phyloP scores from a whole-genome alignment of 2,329 filamentous ascomycete species.

The Ophiostoma perfectum region DNA sequence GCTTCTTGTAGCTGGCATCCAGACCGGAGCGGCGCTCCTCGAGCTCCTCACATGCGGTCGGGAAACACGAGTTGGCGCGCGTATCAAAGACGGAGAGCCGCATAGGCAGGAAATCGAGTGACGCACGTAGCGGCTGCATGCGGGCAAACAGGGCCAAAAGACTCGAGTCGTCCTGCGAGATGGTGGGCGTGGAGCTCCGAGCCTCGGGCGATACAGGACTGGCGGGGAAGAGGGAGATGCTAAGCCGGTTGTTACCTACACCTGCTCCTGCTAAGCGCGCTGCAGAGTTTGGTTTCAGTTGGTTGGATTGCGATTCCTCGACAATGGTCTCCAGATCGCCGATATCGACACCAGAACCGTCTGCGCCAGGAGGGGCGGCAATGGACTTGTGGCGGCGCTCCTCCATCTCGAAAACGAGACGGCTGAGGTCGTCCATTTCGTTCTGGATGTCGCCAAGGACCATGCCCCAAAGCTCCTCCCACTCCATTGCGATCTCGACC shows the following conservation, averaged over 20 bases:
- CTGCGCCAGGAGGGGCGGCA: conserved; percentile 56
- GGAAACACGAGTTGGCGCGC: conserved; percentile 72
- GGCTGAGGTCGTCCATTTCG: conserved; percentile 57
- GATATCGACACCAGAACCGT: conserved; percentile 60
- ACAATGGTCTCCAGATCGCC: conserved; percentile 89
- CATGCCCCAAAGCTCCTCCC: conserved; percentile 94
- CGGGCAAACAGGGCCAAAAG: conserved; percentile 85
- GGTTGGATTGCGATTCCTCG: conserved; percentile 59
- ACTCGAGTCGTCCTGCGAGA: conserved; percentile 75
- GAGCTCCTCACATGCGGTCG: conserved; percentile 84
- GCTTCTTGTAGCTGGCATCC: conserved; percentile 79
- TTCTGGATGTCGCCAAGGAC: conserved; percentile 89
- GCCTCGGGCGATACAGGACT: conserved; percentile 54
- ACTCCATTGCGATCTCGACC: conserved; percentile 97
- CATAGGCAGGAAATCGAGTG: conserved; percentile 94
- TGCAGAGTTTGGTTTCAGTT: conserved; percentile 23
- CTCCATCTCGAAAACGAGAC: conserved; percentile 95
- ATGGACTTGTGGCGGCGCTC: conserved; percentile 82
- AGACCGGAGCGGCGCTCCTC: conserved; percentile 67
- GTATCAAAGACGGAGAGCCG: conserved; percentile 78
- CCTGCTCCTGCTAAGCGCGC: conserved; percentile 40
- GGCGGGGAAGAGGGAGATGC: conserved; percentile 58
- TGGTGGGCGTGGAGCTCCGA: conserved; percentile 40
- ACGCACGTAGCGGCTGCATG: conserved; percentile 90
- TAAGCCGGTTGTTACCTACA: conserved; percentile 56